Conservation (phyloP, 2,329 filamentous ascomycete genomes). For the Cytospora piceicola region DNA sequence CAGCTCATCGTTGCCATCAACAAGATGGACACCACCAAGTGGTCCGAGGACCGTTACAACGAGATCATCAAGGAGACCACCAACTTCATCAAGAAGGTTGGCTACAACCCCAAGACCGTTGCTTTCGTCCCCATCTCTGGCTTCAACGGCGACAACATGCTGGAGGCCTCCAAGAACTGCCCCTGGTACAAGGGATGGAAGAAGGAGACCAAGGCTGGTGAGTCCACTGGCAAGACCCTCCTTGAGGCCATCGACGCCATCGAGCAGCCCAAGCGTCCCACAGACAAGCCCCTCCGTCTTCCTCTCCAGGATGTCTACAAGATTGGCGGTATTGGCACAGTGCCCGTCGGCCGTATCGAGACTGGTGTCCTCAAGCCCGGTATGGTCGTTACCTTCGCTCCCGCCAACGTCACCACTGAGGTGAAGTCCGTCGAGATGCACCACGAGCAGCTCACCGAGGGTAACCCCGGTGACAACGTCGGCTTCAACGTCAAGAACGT, state of each 20-base stretch:
- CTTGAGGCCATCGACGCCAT: constrained; percentile 98
- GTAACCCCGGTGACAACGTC: constrained; percentile 99
- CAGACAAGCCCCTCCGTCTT: constrained; percentile 99
- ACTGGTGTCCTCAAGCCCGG: constrained; percentile 92
- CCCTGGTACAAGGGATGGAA: constrained; percentile 99
- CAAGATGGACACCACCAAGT: constrained; percentile 99
- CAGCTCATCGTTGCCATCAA: constrained; percentile 99
- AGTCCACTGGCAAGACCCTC: constrained; percentile 93
- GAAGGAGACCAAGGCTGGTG: constrained; percentile 92
- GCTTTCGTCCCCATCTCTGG: constrained; percentile 99
- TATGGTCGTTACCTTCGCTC: constrained; percentile 98
- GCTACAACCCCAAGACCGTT: constrained; percentile 99
- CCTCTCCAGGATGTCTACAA: constrained; percentile 99
- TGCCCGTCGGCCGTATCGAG: constrained; percentile 99
- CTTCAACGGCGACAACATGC: constrained; percentile 99
- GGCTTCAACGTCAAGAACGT: constrained; percentile 99
- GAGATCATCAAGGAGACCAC: constrained; percentile 99
- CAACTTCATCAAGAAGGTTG: constrained; percentile 99
- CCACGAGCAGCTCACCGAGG: constrained; percentile 97
- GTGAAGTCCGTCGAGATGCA: constrained; percentile 99
- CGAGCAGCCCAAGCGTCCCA: constrained; percentile 87
- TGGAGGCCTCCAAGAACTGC: constrained; percentile 85
- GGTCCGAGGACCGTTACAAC: constrained; percentile 93
- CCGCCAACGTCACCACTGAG: constrained; percentile 99
- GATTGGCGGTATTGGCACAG: constrained; percentile 99